Evolutionary conservation across 768 basidiomycete genomes (phyloP).

Genomic region (Leccinum rimulosum): DNA sequence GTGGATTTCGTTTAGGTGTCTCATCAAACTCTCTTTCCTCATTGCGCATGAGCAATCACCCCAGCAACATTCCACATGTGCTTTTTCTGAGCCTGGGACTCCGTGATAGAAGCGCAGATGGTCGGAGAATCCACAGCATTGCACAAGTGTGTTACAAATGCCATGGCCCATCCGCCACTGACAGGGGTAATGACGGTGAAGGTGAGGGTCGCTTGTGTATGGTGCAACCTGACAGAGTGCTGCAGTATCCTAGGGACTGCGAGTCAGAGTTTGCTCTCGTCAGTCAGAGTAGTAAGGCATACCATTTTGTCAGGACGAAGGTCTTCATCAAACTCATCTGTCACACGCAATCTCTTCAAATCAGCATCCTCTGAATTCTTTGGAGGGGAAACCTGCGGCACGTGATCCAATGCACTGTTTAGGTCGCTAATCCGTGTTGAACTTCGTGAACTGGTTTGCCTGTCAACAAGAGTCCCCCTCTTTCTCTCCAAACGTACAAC

Average conservation of each 20-base stretch:
- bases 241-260: conserved; percentile 6
- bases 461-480: not conserved
- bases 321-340: no score
- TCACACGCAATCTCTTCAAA: no score
- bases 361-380: no score
- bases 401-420: no score
- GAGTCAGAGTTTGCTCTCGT: conserved; percentile 2
- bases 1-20: conserved; percentile 29
- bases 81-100: conserved; percentile 16
- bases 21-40: conserved; percentile 28
- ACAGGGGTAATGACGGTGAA: conserved; percentile 12
- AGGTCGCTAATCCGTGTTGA: no score
- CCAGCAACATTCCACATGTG: conserved; percentile 18
- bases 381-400: no score
- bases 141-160: conserved; percentile 8
- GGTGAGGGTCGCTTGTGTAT: not conserved
- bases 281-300: not conserved
- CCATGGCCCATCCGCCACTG: conserved; percentile 7
- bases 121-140: conserved; percentile 10
- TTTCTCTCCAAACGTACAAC: conserved; percentile 1
- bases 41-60: conserved; percentile 13
- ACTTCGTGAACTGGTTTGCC: not conserved
- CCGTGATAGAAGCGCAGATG: conserved; percentile 24
- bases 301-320: no score
- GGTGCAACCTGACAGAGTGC: not conserved